Percentiles rank a stretch among this genome's conserved stretches.
phyloP scores from a whole-genome alignment of 441 rosid genomes.

The Metrosideros polymorpha region DNA sequence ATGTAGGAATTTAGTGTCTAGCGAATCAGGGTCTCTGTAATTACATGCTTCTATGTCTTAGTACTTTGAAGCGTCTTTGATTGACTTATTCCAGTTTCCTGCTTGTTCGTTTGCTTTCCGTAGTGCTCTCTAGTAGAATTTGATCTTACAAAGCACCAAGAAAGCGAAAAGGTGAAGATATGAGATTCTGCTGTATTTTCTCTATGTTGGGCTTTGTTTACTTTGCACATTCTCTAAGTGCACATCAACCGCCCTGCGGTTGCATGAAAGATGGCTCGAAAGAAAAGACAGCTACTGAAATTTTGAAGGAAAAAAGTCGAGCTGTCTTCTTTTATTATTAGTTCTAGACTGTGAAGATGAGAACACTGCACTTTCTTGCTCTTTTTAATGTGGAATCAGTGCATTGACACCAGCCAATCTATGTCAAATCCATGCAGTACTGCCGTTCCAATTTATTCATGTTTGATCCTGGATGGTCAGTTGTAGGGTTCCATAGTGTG shows the following conservation, averaged over 20 bases:
- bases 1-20: not conserved
- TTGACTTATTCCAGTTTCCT: not conserved
- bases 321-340: not conserved
- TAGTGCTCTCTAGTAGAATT: not conserved
- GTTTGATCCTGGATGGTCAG: not conserved
- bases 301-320: not conserved
- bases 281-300: not conserved
- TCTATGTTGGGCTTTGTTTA: not conserved
- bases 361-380: not conserved
- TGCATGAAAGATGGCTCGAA: not conserved
- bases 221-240: not conserved
- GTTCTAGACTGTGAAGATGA: not conserved
- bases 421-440: not conserved
- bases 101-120: not conserved
- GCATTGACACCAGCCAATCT: not conserved
- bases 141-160: not conserved
- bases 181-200: not conserved
- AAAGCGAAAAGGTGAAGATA: not conserved
- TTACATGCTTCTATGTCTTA: not conserved
- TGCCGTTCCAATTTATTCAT: not conserved
- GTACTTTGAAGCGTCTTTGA: not conserved
- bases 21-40: not conserved
- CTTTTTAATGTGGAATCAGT: not conserved
- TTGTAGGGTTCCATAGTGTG: not conserved
- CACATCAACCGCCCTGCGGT: not conserved